These are phyloP conservation scores for Aegilops bicornis DNA, from an alignment of 176 grass and related monocot genomes.

Conservation along the genomic window DNA sequence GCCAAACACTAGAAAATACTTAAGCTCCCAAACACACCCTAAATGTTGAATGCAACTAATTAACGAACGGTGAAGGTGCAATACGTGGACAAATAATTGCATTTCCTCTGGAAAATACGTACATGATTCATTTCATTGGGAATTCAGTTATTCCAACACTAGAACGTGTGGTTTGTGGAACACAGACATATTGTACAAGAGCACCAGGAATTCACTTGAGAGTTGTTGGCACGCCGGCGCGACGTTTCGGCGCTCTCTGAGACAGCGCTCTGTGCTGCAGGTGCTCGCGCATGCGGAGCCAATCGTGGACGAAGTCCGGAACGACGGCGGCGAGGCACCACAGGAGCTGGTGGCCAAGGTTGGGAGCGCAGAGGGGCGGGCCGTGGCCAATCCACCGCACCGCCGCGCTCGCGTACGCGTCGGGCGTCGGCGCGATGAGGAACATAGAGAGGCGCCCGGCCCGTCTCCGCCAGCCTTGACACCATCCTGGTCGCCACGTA, in stretches of 20 bases:
- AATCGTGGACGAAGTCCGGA: conserved; percentile 27
- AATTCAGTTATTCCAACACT: no score
- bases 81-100: no score
- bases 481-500: not conserved
- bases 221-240: no score
- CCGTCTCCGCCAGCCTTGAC: not conserved
- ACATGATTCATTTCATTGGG: no score
- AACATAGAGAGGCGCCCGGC: not conserved
- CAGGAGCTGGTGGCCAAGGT: conserved; percentile 33
- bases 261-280: not conserved
- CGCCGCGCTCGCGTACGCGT: conserved; percentile 33
- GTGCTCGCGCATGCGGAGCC: not conserved
- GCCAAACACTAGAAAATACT: no score
- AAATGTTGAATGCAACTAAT: no score
- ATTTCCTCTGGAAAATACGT: no score
- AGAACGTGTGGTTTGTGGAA: no score
- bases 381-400: conserved; percentile 43
- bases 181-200: no score
- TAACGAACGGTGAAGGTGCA: no score
- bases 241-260: not conserved
- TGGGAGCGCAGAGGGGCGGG: conserved; percentile 24
- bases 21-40: no score
- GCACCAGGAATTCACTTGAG: no score
- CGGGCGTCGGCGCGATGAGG: not conserved
- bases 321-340: conserved; percentile 26